Conservation (phyloP, 305 asterid genomes). For the Solanum hybrid region DNA sequence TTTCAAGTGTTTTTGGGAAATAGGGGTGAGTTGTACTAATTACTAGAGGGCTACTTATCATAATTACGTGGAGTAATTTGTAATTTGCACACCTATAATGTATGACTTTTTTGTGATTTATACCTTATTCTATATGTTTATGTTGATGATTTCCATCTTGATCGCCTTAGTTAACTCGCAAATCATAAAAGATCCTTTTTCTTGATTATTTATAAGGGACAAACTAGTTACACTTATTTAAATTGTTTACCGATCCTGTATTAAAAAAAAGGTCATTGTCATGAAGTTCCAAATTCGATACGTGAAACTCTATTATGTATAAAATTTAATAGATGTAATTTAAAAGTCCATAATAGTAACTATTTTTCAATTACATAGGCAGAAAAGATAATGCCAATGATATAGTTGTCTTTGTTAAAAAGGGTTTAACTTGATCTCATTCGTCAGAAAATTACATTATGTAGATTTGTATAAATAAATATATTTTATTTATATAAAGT, state of each 20-base stretch:
- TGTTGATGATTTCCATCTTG: not conserved
- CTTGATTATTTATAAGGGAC: not conserved
- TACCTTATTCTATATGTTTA: not conserved
- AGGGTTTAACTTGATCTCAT: not conserved
- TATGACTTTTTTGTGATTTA: not conserved
- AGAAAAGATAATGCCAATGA: not conserved
- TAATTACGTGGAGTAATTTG: not conserved
- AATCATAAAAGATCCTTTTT: not conserved
- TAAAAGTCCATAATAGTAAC: not conserved
- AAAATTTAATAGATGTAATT: not conserved
- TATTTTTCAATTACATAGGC: not conserved
- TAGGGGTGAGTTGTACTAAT: not conserved
- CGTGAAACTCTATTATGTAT: not conserved
- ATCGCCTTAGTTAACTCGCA: not conserved
- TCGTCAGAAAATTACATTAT: not conserved
- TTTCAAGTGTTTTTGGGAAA: not conserved
- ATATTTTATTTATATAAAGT: not conserved
- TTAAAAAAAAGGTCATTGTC: not conserved
- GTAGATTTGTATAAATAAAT: not conserved
- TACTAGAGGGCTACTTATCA: not conserved
- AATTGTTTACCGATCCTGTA: too few relatives aligned
- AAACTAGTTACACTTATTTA: not conserved
- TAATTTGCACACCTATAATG: not conserved
- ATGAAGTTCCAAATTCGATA: not conserved
- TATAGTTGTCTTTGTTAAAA: not conserved